These are phyloP conservation scores for Leccinum broughii DNA, from an alignment of 768 basidiomycete species.

Conservation along the genomic window DNA sequence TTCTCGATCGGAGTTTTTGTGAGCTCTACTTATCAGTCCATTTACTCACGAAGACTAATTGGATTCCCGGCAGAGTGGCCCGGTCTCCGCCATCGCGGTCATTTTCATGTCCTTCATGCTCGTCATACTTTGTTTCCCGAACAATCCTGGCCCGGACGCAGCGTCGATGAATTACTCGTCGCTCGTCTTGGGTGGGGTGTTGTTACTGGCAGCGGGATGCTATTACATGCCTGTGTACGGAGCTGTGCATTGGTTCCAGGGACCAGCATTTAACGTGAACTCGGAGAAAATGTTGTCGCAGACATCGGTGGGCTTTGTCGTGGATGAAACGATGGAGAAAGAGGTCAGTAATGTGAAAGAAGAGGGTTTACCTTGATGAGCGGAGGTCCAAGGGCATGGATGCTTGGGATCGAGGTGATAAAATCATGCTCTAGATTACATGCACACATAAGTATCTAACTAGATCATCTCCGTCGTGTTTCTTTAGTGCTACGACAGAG, in stretches of 20 bases:
- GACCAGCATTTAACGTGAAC: conserved; percentile 51
- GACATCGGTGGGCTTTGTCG: neutral
- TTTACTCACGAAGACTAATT: too few relatives aligned
- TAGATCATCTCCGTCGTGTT: too few relatives aligned
- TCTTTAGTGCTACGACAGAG: too few relatives aligned
- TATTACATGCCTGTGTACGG: conserved; percentile 74
- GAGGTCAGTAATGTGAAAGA: neutral
- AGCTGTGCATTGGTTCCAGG: conserved; percentile 68
- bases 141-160: conserved; percentile 42
- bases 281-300: neutral
- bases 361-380: neutral
- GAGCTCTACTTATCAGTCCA: neutral
- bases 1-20: conserved; percentile 46
- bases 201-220: conserved; percentile 56
- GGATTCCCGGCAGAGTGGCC: conserved; percentile 42
- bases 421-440: too few relatives aligned
- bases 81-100: conserved; percentile 54
- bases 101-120: conserved; percentile 65
- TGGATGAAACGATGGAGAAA: neutral
- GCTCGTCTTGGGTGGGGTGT: conserved; percentile 59
- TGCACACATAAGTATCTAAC: too few relatives aligned
- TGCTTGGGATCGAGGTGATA: too few relatives aligned
- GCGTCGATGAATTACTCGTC: conserved; percentile 70
- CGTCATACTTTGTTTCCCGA: conserved; percentile 62
- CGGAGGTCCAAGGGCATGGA: neutral